Base-by-base conservation (phyloP, 1,284 basidiomycete genomes). In the Ustilago cynodontis region DNA sequence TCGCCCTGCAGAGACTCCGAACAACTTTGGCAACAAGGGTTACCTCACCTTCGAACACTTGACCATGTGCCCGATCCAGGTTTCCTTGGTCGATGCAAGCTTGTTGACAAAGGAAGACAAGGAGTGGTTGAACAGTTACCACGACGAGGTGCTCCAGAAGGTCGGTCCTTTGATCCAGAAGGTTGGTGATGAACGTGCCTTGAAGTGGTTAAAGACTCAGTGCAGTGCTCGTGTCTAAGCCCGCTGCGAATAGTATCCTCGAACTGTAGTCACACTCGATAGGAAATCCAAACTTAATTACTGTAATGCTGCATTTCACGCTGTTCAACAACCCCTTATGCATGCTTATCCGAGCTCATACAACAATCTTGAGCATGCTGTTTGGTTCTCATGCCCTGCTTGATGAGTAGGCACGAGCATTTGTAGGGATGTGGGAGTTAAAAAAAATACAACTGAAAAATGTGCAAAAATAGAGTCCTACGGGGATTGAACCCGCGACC, bases 51-150 rank as follows among this genome's bases (percentile, higher is more conserved):
- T 82, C 33, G 79, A 82, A 58, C 79, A 74, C 51, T 63, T 75
- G 13, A 78, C 79, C 31, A 53, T 79, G 88, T 80, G 88, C 62
- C 96, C 96, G 0, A 94, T 98, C 47, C 93, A 96, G 81, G 93
- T 92, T 66, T 93, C 90, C 65, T 89, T 99, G 50, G 87, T 98
- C 45, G 92, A 95, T 65, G 71, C 87, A 3, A 84, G 85, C 0
- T 86, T 99, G 51, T 86, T 99, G 53, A 89, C 89, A 4, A 87
- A 81, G 6, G 88, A 89, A 26, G 95, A 98, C 88, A 89, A 88
- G 73, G 86, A 86, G 59, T 99, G 96, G 96, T 73, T 98, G 71
- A 91, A 98, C 82, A 88, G 86, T 3, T 98, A 98, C 85, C 94
- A 99, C 86, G 88, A 88, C 7, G 92, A 95, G 84, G 90, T 93